Conservation (phyloP, 2,329 filamentous ascomycete species). For the Colletotrichum sp. region DNA sequence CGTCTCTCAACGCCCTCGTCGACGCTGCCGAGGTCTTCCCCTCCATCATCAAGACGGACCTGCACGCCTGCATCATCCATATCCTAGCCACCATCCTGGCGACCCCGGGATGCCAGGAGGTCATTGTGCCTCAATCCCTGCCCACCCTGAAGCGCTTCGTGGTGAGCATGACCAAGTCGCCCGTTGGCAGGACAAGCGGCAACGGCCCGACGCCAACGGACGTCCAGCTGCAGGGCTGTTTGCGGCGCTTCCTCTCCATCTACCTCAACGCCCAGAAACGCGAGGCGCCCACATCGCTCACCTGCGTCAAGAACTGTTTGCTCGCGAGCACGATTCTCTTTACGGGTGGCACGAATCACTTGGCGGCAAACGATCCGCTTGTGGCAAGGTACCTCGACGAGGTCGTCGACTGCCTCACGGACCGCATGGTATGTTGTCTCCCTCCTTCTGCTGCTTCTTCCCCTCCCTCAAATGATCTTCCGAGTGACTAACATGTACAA, state of each 20-base stretch:
- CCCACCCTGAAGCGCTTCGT: slow-evolving; percentile 94
- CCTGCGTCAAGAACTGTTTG: slow-evolving; percentile 92
- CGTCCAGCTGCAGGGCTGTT: slow-evolving; percentile 79
- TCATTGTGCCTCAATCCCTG: slow-evolving; percentile 87
- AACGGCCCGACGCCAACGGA: slow-evolving; percentile 55
- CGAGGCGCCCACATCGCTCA: slow-evolving; percentile 75
- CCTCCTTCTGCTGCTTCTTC: slow-evolving; percentile 11
- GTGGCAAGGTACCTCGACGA: slow-evolving; percentile 79
- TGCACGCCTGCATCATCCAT: slow-evolving; percentile 95
- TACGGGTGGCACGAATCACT: slow-evolving; percentile 76
- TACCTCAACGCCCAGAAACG: slow-evolving; percentile 78
- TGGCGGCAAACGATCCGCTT: slow-evolving; percentile 77
- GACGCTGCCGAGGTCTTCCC: slow-evolving; percentile 97
- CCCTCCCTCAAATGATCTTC: not conserved
- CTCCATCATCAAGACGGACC: slow-evolving; percentile 92
- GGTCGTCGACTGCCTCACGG: slow-evolving; percentile 81
- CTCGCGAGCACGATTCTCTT: slow-evolving; percentile 89
- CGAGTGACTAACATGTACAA: slow-evolving; percentile 11
- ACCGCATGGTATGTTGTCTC: slow-evolving; percentile 72
- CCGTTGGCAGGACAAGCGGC: slow-evolving; percentile 31
- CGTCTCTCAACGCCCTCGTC: slow-evolving; percentile 85
- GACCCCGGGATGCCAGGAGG: slow-evolving; percentile 84
- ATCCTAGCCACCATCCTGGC: slow-evolving; percentile 94
- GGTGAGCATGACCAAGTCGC: slow-evolving; percentile 67
- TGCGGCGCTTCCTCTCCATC: slow-evolving; percentile 83